These are phyloP conservation scores for Phylloporus sp. DNA, from an alignment of 768 basidiomycete genomes.

Conservation along the genomic window DNA sequence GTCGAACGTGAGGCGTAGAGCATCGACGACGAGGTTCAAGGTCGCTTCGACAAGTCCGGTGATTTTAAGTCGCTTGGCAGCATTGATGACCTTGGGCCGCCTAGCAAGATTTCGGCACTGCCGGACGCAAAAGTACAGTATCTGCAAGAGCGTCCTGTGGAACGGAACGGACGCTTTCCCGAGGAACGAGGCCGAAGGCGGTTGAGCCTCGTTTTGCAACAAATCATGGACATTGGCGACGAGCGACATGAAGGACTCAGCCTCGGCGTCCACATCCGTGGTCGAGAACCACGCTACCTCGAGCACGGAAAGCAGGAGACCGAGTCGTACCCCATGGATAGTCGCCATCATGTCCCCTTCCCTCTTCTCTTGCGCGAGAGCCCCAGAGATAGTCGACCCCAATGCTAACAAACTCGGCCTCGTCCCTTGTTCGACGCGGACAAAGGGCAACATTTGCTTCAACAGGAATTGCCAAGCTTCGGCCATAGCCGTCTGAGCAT, in stretches of 20 bases:
- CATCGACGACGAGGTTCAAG: conserved; percentile 64
- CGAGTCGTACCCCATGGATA: conserved; percentile 71
- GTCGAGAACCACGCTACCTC: conserved; percentile 75
- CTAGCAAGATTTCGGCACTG: conserved; percentile 51
- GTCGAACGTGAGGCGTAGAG: conserved; percentile 58
- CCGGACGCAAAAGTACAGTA: conserved; percentile 71
- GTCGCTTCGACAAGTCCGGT: conserved; percentile 56
- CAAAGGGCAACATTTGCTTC: conserved; percentile 55
- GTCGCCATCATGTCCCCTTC: conserved; percentile 81
- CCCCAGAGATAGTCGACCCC: conserved; percentile 59
- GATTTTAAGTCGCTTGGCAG: conserved; percentile 59
- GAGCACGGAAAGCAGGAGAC: conserved; percentile 69
- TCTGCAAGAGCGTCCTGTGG: conserved; percentile 75
- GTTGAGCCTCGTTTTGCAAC: conserved; percentile 67
- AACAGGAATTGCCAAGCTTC: conserved; percentile 77
- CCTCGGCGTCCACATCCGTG: conserved; percentile 48
- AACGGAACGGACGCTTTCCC: conserved; percentile 60
- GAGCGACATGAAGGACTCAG: conserved; percentile 57
- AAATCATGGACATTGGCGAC: conserved; percentile 58
- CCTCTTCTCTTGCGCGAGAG: conserved; percentile 62
- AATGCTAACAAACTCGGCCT: conserved; percentile 52
- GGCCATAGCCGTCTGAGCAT: conserved; percentile 68
- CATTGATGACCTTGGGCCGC: conserved; percentile 47
- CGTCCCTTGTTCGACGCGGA: conserved; percentile 55
- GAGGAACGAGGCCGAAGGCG: conserved; percentile 69